These are phyloP conservation scores for Dactylellina cionopaga DNA, from an alignment of 2,329 filamentous ascomycete species.

Conservation along the genomic window DNA sequence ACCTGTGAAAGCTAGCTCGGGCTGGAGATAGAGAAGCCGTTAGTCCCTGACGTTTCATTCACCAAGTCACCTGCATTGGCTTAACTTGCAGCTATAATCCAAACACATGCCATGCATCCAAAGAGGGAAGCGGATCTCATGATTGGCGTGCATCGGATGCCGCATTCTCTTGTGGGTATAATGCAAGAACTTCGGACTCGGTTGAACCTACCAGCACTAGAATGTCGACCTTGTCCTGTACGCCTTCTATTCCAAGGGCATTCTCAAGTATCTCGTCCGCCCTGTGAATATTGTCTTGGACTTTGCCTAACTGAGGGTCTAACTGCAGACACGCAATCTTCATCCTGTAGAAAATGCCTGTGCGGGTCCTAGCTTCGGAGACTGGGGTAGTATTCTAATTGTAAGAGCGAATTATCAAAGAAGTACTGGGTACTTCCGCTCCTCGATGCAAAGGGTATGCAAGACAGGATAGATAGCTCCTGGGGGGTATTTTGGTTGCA, in stretches of 20 bases:
- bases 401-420: slow-evolving; percentile 14
- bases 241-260: slow-evolving; percentile 63
- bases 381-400: slow-evolving; percentile 11
- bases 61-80: no score
- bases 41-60: slow-evolving; percentile 18
- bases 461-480: slow-evolving; percentile 2
- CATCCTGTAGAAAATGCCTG: slow-evolving; percentile 36
- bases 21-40: slow-evolving; percentile 46
- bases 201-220: slow-evolving; percentile 81
- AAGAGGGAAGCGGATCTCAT: slow-evolving; percentile 15
- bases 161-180: slow-evolving; percentile 20
- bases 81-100: slow-evolving; percentile 14
- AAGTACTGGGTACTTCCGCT: slow-evolving; percentile 47
- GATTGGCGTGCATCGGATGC: slow-evolving; percentile 29
- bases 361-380: slow-evolving; percentile 28
- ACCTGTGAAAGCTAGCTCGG: slow-evolving; percentile 51
- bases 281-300: slow-evolving; percentile 75
- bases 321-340: slow-evolving; percentile 72
- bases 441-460: slow-evolving; percentile 1
- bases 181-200: slow-evolving; percentile 58
- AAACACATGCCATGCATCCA: slow-evolving; percentile 11
- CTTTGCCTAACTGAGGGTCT: slow-evolving; percentile 74
- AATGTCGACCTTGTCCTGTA: slow-evolving; percentile 75
- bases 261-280: slow-evolving; percentile 72
- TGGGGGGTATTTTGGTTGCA: slow-evolving; percentile 12